phyloP scores from a whole-genome alignment of 2,329 filamentous ascomycete genomes.

The Alternaria tenuissima region DNA sequence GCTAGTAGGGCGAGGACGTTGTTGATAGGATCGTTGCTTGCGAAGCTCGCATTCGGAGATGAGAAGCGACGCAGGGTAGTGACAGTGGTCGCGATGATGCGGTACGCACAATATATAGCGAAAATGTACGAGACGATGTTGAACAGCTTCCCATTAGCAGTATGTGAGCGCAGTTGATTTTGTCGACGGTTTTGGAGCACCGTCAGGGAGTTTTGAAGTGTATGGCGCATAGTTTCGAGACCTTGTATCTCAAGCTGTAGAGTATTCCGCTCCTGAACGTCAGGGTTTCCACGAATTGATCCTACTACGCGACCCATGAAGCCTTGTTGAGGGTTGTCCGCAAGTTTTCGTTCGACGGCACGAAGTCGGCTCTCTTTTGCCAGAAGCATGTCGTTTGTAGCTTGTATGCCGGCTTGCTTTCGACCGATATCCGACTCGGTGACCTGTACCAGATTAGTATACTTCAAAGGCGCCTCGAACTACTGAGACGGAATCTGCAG shows the following conservation, averaged over 20 bases:
- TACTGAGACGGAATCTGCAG: neutral
- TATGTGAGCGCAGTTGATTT: constrained; percentile 72
- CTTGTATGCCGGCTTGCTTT: constrained; percentile 80
- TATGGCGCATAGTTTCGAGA: constrained; percentile 79
- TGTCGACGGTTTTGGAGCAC: constrained; percentile 70
- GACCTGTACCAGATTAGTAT: constrained; percentile 51
- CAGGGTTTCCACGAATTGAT: constrained; percentile 69
- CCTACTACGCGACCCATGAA: constrained; percentile 79
- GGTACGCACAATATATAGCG: constrained; percentile 84
- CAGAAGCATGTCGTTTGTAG: constrained; percentile 79
- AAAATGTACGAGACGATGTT: constrained; percentile 73
- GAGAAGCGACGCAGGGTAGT: constrained; percentile 71
- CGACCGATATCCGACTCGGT: constrained; percentile 77
- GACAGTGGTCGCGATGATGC: constrained; percentile 75
- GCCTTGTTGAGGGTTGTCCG: constrained; percentile 60
- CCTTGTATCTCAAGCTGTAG: constrained; percentile 80
- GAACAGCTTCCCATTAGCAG: constrained; percentile 70
- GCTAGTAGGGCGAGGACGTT: constrained; percentile 81
- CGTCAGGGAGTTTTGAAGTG: constrained; percentile 71
- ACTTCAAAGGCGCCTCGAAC: neutral
- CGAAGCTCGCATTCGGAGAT: constrained; percentile 62
- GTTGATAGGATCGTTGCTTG: constrained; percentile 82
- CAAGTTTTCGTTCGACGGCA: constrained; percentile 71
- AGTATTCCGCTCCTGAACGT: constrained; percentile 61
- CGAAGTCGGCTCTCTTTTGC: constrained; percentile 77